Evolutionary conservation across 768 basidiomycete genomes (phyloP), one percentile per base, ranked within the genome.

Genomic region (Ephemerocybe angulata): DNA sequence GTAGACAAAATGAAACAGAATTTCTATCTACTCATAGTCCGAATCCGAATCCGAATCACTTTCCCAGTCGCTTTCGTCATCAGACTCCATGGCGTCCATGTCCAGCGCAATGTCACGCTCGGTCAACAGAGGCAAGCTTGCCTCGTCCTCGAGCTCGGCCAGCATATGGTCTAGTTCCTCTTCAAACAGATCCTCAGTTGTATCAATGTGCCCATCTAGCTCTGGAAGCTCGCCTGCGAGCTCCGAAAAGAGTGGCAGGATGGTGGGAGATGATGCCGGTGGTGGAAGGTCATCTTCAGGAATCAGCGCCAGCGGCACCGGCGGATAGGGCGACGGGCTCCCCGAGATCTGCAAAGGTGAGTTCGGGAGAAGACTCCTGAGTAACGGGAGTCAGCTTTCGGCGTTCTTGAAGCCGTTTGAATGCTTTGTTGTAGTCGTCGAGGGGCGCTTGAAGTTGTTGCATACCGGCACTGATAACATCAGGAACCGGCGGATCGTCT

Each of bases 401-500:
- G 6, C 62, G 42, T 11, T 11, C 51, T 40, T 61, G 60, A 7
- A 61, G 55, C 13, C 48, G 43, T 15, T 27, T 11, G 38, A 59
- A 49, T 10, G n/a, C 28, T 6, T 48, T 30, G 33, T 60, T 60
- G 38, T 48, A 56, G 15, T 56, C 55, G 21, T n/a, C 22, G 35
- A 59, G 33, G 1, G 52, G 53, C 7, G 41, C 43, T 21, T 15
- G 42, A 5, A 41, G n/a, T n/a, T 46, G 54, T 22, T 48, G 10
- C n/a, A 58, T 21, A 3, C 60, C 62, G 1, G 31, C 48, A 4
- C 42, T 28, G 11, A 63, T 40, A 5, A 60, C 50, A 57, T 63
- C 58, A 1, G 35, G 25, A 0, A 56, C 63, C 8, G 56, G 54
- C 1, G 10, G n/a, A n/a, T 64, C 61, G 17, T 65, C 60, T 5